Evolutionary conservation across 164 flowering plant genomes (phyloP).

Genomic region (Berberis thunbergii): DNA sequence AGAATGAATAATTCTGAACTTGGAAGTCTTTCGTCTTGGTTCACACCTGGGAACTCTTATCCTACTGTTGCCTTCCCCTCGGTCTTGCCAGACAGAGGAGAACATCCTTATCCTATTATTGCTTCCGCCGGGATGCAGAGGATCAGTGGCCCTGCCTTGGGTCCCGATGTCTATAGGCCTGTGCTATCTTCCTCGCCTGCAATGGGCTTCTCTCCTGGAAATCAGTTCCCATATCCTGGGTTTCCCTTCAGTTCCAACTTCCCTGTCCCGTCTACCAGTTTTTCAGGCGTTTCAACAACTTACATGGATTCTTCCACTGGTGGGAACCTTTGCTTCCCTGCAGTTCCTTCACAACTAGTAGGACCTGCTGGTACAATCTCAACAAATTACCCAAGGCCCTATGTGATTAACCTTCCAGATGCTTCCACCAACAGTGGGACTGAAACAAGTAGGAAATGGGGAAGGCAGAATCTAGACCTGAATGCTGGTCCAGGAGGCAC

Average conservation of each 20-base stretch:
- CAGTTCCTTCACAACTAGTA: slow-evolving; percentile 15
- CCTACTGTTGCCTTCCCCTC: slow-evolving; percentile 51
- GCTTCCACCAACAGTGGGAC: slow-evolving; percentile 22
- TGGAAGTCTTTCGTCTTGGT: slow-evolving; percentile 52
- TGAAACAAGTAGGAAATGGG: slow-evolving; percentile 59
- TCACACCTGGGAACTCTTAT: slow-evolving; percentile 46
- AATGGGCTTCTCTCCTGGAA: slow-evolving; percentile 34
- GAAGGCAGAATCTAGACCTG: slow-evolving; percentile 66
- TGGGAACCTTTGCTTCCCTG: slow-evolving; percentile 24
- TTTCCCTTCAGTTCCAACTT: slow-evolving; percentile 60
- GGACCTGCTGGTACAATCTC: slow-evolving; percentile 44
- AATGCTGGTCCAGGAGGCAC: slow-evolving; percentile 72
- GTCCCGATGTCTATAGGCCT: slow-evolving; percentile 52
- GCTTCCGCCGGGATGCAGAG: slow-evolving; percentile 48
- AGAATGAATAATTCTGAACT: slow-evolving; percentile 43
- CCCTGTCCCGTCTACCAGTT: slow-evolving; percentile 54
- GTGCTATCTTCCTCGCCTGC: slow-evolving; percentile 79
- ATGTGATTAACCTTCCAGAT: slow-evolving; percentile 46
- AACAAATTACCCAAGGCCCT: slow-evolving; percentile 58
- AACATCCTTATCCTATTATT: slow-evolving; percentile 42
- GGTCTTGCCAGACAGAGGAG: slow-evolving; percentile 58
- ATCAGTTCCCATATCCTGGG: slow-evolving; percentile 51
- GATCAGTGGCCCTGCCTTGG: slow-evolving; percentile 36
- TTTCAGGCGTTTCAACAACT: slow-evolving; percentile 47
- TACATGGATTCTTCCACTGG: slow-evolving; percentile 54